Evolutionary conservation across 176 grass and related monocot genomes (phyloP).

Genomic region (Eleusine coracana): DNA sequence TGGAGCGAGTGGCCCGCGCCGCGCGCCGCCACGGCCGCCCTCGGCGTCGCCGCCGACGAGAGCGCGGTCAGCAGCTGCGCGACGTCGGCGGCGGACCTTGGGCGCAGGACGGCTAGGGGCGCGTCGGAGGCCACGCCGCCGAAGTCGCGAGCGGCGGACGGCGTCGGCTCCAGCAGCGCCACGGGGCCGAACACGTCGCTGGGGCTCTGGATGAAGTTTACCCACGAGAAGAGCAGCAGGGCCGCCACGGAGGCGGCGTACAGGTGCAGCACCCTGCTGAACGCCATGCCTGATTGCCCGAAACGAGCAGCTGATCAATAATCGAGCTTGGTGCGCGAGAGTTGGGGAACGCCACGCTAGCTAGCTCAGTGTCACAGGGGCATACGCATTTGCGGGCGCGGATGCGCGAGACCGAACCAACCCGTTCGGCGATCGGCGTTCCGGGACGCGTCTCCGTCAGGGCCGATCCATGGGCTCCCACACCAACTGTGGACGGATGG

Average conservation of each 20-base stretch:
- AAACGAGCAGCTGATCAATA: background rate
- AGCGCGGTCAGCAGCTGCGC: constrained; percentile 62
- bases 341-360: background rate
- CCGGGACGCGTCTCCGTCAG: constrained; percentile 32
- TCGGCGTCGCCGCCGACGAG: constrained; percentile 31
- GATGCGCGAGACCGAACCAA: background rate
- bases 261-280: constrained; percentile 11
- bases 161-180: constrained; percentile 46
- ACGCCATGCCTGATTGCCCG: constrained; percentile 18
- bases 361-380: background rate
- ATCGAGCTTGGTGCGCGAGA: background rate
- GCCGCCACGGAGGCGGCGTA: constrained; percentile 39
- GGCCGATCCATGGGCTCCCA: constrained; percentile 53
- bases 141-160: constrained; percentile 60
- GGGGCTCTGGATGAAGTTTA: constrained; percentile 80
- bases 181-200: constrained; percentile 57
- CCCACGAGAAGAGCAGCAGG: constrained; percentile 52
- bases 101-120: constrained; percentile 59
- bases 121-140: constrained; percentile 57
- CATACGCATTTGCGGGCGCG: constrained; percentile 30
- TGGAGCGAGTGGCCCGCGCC: constrained; percentile 82
- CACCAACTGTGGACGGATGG: constrained; percentile 48
- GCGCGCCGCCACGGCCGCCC: constrained; percentile 57
- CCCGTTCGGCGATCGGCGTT: background rate
- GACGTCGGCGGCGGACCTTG: constrained; percentile 59